These are phyloP conservation scores for Cenococcum geophilum DNA, from an alignment of 495 filamentous ascomycete genomes.

Conservation along the genomic window DNA sequence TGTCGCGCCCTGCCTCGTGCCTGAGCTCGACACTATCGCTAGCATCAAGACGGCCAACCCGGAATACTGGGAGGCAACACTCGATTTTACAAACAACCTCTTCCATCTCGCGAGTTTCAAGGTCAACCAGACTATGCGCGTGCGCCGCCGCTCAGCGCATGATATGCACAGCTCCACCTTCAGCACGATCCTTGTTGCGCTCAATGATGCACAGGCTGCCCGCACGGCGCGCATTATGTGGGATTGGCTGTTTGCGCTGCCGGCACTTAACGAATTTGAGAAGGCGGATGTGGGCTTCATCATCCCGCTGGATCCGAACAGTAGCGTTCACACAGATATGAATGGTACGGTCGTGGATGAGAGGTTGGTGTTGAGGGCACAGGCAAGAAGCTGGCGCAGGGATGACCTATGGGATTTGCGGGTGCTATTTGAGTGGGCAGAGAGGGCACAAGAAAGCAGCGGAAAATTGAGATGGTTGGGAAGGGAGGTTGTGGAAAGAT, in stretches of 20 bases:
- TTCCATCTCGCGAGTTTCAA: constrained; percentile 64
- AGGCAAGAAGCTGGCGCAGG: constrained; percentile 53
- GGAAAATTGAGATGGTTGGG: constrained; percentile 39
- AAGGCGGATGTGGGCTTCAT: constrained; percentile 71
- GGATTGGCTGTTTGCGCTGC: constrained; percentile 72
- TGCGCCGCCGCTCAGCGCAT: constrained; percentile 69
- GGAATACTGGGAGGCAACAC: constrained; percentile 77
- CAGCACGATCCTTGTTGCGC: constrained; percentile 54
- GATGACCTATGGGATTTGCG: constrained; percentile 70
- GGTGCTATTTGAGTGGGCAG: constrained; percentile 77
- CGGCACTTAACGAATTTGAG: constrained; percentile 58
- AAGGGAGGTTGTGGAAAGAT: constrained; percentile 34
- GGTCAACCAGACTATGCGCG: constrained; percentile 67
- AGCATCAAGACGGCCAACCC: constrained; percentile 60
- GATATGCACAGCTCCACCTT: constrained; percentile 63
- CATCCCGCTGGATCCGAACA: constrained; percentile 50
- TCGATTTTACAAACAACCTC: constrained; percentile 67
- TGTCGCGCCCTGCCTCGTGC: constrained; percentile 69
- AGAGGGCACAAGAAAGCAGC: constrained; percentile 42
- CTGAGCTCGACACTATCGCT: constrained; percentile 63
- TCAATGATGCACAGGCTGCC: constrained; percentile 36
- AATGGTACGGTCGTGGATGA: constrained; percentile 69
- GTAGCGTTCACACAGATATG: constrained; percentile 32
- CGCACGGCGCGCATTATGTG: constrained; percentile 41
- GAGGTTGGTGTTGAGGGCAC: constrained; percentile 61